phyloP scores from a whole-genome alignment of 208 protist genomes.

The Trichomonas tenax region DNA sequence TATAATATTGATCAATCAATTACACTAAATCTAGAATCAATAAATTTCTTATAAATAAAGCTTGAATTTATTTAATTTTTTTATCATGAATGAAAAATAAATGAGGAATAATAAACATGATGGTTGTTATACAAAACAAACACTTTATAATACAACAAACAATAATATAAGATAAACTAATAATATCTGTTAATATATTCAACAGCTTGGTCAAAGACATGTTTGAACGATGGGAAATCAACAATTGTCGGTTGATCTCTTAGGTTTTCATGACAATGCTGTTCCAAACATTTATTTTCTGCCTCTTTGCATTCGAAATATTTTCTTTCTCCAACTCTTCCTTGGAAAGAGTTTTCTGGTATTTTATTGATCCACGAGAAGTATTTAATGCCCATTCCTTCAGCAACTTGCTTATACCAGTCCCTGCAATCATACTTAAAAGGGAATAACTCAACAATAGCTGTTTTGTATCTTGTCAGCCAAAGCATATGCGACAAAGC shows the following conservation, averaged over 20 bases:
- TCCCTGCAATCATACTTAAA: constrained; percentile 4
- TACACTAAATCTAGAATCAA: too few species aligned
- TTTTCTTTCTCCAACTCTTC: background rate
- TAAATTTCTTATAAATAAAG: too few species aligned
- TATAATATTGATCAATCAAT: too few species aligned
- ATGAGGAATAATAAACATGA: too few species aligned
- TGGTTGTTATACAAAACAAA: too few species aligned
- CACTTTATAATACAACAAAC: too few species aligned
- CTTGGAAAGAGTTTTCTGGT: background rate
- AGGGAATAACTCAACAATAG: background rate
- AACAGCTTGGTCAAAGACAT: background rate
- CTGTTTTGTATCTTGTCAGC: background rate
- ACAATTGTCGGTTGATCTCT: constrained; percentile 10
- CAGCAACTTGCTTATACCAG: background rate
- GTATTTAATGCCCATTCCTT: background rate
- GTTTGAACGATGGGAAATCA: background rate
- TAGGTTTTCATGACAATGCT: background rate
- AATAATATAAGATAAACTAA: background rate
- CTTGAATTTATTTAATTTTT: too few species aligned
- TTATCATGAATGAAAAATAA: too few species aligned
- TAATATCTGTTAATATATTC: background rate
- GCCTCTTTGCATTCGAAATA: background rate
- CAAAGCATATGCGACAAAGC: background rate
- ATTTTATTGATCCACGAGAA: background rate
- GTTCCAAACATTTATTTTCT: background rate